phyloP scores from a whole-genome alignment of 805 yeast genomes.

The Pichia deserticola region DNA sequence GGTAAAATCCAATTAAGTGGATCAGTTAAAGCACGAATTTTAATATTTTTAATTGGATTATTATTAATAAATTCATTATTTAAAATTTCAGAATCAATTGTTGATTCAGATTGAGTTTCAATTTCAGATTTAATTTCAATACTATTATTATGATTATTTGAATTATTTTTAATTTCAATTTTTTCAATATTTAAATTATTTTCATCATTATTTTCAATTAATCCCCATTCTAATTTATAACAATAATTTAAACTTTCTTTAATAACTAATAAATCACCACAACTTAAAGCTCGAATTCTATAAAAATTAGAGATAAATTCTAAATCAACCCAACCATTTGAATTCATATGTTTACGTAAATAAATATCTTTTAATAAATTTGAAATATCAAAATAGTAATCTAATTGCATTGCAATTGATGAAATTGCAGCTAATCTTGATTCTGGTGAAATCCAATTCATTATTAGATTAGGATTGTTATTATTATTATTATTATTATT shows the following conservation, averaged over 20 bases:
- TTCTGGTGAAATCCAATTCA: conserved; percentile 11
- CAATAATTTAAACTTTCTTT: conserved; percentile 49
- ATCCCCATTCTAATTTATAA: conserved; percentile 34
- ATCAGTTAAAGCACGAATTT: conserved; percentile 52
- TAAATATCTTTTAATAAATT: conserved; percentile 80
- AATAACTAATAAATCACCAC: conserved; percentile 45
- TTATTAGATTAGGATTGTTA: not conserved
- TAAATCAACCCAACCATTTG: conserved; percentile 65
- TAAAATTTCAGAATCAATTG: conserved; percentile 15
- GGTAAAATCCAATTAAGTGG: conserved; percentile 68
- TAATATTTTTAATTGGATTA: conserved; percentile 17
- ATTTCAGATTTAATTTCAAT: not conserved
- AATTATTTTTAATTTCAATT: too few relatives aligned
- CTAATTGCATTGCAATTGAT: conserved; percentile 50
- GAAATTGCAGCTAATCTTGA: conserved; percentile 12
- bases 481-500: not conserved
- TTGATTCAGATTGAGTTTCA: conserved; percentile 18
- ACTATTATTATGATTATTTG: too few relatives aligned
- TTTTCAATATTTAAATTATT: too few relatives aligned
- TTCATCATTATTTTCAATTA: conserved; percentile 12
- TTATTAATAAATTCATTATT: conserved; percentile 27
- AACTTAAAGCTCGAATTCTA: conserved; percentile 62
- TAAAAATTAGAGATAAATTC: conserved; percentile 59
- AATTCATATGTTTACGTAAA: conserved; percentile 74
- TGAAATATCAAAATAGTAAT: conserved; percentile 84